Evolutionary conservation across 768 basidiomycete species (phyloP).

Genomic region (Clathrus columnatus): DNA sequence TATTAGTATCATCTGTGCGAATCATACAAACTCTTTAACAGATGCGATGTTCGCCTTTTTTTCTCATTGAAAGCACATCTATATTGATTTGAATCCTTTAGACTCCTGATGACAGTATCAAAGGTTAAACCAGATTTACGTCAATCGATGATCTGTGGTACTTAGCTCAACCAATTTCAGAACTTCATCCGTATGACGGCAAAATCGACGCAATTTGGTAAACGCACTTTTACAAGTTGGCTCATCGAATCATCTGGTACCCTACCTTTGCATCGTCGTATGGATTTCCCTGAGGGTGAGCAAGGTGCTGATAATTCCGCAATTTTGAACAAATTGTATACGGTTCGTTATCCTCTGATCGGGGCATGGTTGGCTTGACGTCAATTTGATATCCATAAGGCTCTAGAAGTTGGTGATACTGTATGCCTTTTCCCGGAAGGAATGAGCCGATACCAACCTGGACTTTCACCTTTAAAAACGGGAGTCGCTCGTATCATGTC

Average conservation of each 20-base stretch:
- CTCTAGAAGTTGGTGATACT: conserved; percentile 66
- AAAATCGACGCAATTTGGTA: conserved; percentile 81
- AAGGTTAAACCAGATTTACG: conserved; percentile 32
- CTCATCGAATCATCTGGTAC: conserved; percentile 85
- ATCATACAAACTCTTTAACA: conserved; percentile 80
- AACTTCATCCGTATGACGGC: conserved; percentile 80
- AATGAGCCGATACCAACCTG: conserved; percentile 74
- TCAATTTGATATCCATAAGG: conserved; percentile 32
- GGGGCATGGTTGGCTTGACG: conserved; percentile 8
- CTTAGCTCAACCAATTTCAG: conserved; percentile 25
- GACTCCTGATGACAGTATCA: conserved; percentile 61
- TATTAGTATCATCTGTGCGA: conserved; percentile 73
- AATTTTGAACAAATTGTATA: conserved; percentile 59
- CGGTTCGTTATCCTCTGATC: conserved; percentile 33
- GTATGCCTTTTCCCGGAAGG: conserved; percentile 85
- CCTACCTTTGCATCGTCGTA: conserved; percentile 69
- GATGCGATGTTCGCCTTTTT: conserved; percentile 62
- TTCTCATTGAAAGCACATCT: not conserved
- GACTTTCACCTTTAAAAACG: conserved; percentile 81
- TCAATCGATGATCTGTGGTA: not conserved
- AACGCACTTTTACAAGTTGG: conserved; percentile 80
- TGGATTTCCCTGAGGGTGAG: conserved; percentile 47
- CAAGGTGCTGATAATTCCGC: conserved; percentile 55
- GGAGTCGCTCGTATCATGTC: conserved; percentile 81
- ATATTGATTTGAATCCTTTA: conserved; percentile 19